Evolutionary conservation across 164 flowering plant species (phyloP), one percentile per base, ranked within the genome.

Genomic region (Echeveria elegans): DNA sequence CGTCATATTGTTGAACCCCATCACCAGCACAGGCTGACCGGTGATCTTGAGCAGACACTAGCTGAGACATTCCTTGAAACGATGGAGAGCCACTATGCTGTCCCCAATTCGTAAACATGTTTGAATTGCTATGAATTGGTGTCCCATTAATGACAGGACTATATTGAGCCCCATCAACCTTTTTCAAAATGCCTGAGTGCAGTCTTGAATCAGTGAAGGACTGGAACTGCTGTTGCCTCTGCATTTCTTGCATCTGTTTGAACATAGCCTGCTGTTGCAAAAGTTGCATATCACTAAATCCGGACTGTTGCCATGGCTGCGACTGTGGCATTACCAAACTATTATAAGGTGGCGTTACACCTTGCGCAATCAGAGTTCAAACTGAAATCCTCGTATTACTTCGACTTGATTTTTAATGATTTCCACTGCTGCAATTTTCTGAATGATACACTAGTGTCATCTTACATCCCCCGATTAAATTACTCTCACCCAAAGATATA

Each of bases 161-260:
- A 50, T 72, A 66, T 66, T 82, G 93, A 71, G 73, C 82, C 24
- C 69, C 83, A 32, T 70, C 50, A 62, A 75, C 59, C 64, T 84
- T 87, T 71, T 74, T 82, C 38, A 74, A 56, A 56, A 78, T 63
- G 6, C 77, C 32, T 62, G 82, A 69, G 26, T 80, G 83, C 43
- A 75, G 85, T 74, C 82, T 83, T 38, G 79, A 73, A 37, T 65
- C 58, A 63, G 73, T 83, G 31, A 74, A 73, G 65, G 76, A 78
- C 65, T 70, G 85, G 67, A 79, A 66, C 66, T 81, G 86, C 53
- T 75, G 85, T 71, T 82, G 88, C 70, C 77, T 80, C 34, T 79
- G 88, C 67, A 78, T 50, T 59, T 86, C 90, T 72, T 83, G 87
- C 79, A 83, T 69, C 70, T 82, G 82, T 71, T 71, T 78, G 19